Evolutionary conservation across 257 asterid species (phyloP).

Genomic region (Buddleja alternifolia): DNA sequence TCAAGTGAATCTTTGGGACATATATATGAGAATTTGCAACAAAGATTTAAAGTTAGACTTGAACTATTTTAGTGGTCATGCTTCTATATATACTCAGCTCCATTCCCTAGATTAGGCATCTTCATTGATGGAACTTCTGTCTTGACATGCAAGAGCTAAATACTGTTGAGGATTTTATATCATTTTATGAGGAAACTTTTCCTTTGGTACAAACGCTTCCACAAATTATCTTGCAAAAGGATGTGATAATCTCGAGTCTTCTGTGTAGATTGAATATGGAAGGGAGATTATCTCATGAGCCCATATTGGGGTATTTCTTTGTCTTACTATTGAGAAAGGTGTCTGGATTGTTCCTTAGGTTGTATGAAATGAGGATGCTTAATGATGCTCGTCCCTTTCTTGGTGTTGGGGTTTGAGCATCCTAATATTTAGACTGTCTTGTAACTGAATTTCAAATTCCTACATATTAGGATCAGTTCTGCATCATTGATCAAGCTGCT

Average conservation of each 20-base stretch:
- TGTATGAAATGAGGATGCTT: too few species aligned
- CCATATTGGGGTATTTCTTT: slow-evolving; percentile 69
- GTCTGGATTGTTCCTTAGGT: background rate
- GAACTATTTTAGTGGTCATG: background rate
- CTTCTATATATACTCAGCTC: background rate
- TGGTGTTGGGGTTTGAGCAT: too few species aligned
- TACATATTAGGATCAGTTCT: background rate
- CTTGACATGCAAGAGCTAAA: slow-evolving; percentile 72
- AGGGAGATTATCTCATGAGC: slow-evolving; percentile 77
- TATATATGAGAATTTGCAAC: background rate
- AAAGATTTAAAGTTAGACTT: background rate
- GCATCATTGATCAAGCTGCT: background rate
- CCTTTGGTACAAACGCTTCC: too few species aligned
- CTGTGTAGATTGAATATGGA: slow-evolving; percentile 71
- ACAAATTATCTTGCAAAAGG: too few species aligned
- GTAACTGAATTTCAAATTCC: too few species aligned
- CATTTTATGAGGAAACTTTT: too few species aligned
- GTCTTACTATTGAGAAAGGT: background rate
- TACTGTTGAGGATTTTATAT: slow-evolving; percentile 93
- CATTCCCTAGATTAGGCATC: background rate
- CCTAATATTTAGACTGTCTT: too few species aligned
- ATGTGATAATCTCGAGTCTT: too few species aligned
- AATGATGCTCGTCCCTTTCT: too few species aligned
- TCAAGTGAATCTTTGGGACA: background rate
- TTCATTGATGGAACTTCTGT: slow-evolving; percentile 21